A percentile compares a stretch with the other conserved stretches of the same genome.
phyloP scores from a whole-genome alignment of 2,329 filamentous ascomycete species.

The Aspergillus neotritici region DNA sequence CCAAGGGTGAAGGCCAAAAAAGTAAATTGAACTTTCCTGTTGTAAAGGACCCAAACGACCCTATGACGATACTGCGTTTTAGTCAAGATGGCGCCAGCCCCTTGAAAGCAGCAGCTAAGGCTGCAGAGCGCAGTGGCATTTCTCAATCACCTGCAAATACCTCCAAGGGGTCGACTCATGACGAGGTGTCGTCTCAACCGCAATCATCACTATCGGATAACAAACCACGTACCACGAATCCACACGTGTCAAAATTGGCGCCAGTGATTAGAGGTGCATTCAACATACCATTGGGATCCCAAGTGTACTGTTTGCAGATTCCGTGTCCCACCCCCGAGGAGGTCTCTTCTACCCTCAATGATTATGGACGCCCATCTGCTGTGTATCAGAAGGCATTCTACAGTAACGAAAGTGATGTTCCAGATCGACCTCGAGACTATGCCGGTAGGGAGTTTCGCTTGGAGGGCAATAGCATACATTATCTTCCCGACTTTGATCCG shows the following conservation, averaged over 20 bases:
- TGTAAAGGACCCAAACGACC: conserved; percentile 69
- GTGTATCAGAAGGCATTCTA: conserved; percentile 86
- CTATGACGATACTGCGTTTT: conserved; percentile 56
- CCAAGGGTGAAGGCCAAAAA: conserved; percentile 29
- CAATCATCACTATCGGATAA: conserved; percentile 17
- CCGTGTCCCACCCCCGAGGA: conserved; percentile 32
- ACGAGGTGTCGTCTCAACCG: conserved; percentile 12
- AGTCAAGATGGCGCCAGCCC: conserved; percentile 57
- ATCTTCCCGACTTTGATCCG: conserved; percentile 71
- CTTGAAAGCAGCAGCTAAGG: conserved; percentile 41
- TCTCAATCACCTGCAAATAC: conserved; percentile 4
- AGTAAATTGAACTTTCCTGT: conserved; percentile 61
- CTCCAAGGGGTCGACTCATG: conserved; percentile 5
- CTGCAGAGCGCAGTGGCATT: conserved; percentile 5
- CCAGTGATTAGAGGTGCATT: conserved; percentile 26
- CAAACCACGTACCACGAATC: conserved; percentile 9
- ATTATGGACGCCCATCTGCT: conserved; percentile 57
- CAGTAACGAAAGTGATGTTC: conserved; percentile 76
- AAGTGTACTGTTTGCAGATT: conserved; percentile 22
- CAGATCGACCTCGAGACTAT: conserved; percentile 71
- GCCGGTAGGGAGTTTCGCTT: conserved; percentile 80
- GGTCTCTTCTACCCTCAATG: conserved; percentile 52
- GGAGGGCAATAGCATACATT: conserved; percentile 68
- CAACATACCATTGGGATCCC: conserved; percentile 17
- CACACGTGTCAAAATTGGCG: conserved; percentile 15